Conservation (phyloP, 305 asterid species). For the Fraxinus greggii region DNA sequence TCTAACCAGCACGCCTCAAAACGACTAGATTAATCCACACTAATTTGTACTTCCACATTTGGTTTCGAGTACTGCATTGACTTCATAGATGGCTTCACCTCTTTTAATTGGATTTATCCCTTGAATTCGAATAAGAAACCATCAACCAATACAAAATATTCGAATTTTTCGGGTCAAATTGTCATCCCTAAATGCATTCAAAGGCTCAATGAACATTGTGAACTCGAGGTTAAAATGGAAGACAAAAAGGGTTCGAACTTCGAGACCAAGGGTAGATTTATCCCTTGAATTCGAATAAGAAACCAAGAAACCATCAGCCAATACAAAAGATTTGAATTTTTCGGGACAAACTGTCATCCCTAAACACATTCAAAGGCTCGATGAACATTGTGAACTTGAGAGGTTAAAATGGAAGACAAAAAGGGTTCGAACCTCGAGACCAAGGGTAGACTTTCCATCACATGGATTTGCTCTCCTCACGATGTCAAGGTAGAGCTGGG, state of each 20-base stretch:
- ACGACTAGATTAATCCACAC: neutral
- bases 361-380: no score
- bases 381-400: no score
- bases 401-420: no score
- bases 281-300: neutral
- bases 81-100: neutral
- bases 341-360: neutral
- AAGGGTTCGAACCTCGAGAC: neutral
- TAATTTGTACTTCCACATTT: neutral
- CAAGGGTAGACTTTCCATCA: neutral
- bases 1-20: no score
- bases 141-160: neutral
- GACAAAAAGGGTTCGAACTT: neutral
- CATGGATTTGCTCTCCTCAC: neutral
- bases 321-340: neutral
- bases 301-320: neutral
- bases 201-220: neutral
- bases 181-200: neutral
- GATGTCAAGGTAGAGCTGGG: neutral
- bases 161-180: neutral
- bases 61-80: neutral
- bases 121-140: neutral
- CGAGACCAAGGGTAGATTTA: neutral
- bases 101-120: neutral
- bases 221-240: no score